These are phyloP conservation scores for Cornus suecica DNA, from an alignment of 148 eudicot species.

Conservation along the genomic window DNA sequence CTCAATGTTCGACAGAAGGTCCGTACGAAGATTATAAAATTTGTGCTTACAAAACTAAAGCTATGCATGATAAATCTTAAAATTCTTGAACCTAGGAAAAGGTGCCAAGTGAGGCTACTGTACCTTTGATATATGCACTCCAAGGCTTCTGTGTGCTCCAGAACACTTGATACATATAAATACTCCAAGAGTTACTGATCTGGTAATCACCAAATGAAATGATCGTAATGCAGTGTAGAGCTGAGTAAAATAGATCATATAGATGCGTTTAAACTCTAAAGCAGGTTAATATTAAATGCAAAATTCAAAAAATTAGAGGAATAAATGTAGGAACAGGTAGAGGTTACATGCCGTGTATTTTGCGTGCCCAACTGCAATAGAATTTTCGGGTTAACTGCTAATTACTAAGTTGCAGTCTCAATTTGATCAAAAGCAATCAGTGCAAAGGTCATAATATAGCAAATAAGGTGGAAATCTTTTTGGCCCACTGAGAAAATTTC, in stretches of 20 bases:
- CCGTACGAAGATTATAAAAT: not conserved
- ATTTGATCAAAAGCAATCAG: not conserved
- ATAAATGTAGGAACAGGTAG: not conserved
- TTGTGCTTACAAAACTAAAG: not conserved
- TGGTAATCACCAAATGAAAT: slow-evolving; percentile 25
- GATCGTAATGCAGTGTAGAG: not conserved
- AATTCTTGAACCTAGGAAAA: not conserved
- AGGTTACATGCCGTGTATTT: not conserved
- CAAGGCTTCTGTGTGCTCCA: slow-evolving; percentile 96
- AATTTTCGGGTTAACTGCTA: not conserved
- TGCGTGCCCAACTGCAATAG: not conserved
- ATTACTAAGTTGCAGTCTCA: not conserved
- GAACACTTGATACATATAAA: slow-evolving; percentile 97
- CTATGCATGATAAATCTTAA: not conserved
- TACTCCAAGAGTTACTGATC: slow-evolving; percentile 77
- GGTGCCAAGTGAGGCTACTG: not conserved
- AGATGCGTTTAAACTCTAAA: not conserved
- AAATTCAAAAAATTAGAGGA: not conserved
- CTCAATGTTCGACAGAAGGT: not conserved
- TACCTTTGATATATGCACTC: slow-evolving; percentile 94
- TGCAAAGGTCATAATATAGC: not conserved
- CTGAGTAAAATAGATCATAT: not conserved
- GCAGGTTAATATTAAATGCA: not conserved
- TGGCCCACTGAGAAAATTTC: no score
- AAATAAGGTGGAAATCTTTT: not conserved